These are phyloP conservation scores for Pyrrhoderma lamaoense DNA, from an alignment of 1,284 basidiomycete species.

Conservation along the genomic window DNA sequence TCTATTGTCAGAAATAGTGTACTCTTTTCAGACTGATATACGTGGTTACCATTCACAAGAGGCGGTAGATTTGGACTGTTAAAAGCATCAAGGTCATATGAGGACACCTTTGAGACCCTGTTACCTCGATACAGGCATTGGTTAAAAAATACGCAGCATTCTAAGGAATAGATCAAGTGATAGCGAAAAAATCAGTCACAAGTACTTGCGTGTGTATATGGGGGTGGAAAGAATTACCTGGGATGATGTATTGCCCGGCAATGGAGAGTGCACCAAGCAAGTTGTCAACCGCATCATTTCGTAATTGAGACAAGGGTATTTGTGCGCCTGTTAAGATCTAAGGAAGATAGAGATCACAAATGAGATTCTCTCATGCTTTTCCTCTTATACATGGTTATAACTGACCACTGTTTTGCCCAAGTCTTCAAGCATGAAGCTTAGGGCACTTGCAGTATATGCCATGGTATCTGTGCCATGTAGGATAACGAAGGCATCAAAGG, in stretches of 20 bases:
- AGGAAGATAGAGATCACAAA: too few species aligned
- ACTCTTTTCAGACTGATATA: not conserved
- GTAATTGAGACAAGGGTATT: constrained; percentile 81
- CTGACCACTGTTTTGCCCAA: constrained; percentile 80
- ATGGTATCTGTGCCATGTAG: constrained; percentile 94
- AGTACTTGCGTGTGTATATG: too few species aligned
- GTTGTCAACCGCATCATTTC: constrained; percentile 89
- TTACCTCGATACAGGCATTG: constrained; percentile 84
- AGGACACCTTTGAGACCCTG: constrained; percentile 78
- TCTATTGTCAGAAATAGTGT: not conserved
- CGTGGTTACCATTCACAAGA: constrained; percentile 63
- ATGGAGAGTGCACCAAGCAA: constrained; percentile 82
- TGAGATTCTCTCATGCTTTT: constrained; percentile 44
- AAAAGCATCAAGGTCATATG: constrained; percentile 83
- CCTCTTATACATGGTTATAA: constrained; percentile 2
- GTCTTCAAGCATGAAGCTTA: constrained; percentile 87
- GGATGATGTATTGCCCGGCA: constrained; percentile 86
- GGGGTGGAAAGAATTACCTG: constrained; percentile 47
- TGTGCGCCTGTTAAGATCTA: constrained; percentile 74
- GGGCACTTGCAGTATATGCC: constrained; percentile 81
- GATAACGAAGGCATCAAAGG: constrained; percentile 86
- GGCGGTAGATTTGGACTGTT: constrained; percentile 81
- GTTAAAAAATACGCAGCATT: constrained; percentile 84
- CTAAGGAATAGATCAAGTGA: constrained; percentile 31
- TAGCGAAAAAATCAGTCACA: constrained; percentile 15